Conservation (phyloP, 768 basidiomycete genomes). For the Phaffia australis region DNA sequence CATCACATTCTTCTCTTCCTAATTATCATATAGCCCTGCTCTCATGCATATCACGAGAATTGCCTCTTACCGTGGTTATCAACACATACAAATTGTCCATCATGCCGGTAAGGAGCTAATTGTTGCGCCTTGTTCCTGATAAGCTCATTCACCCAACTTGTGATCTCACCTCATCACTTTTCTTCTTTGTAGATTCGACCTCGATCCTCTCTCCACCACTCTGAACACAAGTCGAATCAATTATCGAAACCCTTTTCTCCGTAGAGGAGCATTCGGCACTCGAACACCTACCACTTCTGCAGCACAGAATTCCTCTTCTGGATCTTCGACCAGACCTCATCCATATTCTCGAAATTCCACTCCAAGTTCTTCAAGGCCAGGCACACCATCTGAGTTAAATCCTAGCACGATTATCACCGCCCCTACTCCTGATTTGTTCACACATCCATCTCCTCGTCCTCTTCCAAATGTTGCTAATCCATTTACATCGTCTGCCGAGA, state of each 20-base stretch:
- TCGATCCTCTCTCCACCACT: constrained; percentile 23
- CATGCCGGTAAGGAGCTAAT: constrained; percentile 11
- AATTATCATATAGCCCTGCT: too few relatives aligned
- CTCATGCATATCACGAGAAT: constrained; percentile 4
- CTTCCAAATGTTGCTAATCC: neutral
- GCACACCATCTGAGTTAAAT: too few relatives aligned
- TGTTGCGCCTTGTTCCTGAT: neutral
- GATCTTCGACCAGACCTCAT: neutral
- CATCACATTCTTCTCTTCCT: constrained; percentile 1
- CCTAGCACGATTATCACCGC: neutral
- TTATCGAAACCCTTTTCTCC: constrained; percentile 1
- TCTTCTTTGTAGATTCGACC: constrained; percentile 11
- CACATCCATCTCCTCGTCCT: neutral
- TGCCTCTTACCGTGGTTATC: constrained; percentile 15
- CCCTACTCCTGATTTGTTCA: neutral
- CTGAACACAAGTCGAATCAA: constrained; percentile 13
- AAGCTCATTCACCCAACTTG: neutral
- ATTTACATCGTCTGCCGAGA: too few relatives aligned
- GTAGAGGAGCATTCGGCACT: neutral
- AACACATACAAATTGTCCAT: constrained; percentile 19
- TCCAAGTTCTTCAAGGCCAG: neutral
- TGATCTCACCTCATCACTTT: neutral
- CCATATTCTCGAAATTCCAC: constrained; percentile 5
- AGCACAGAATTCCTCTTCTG: neutral
- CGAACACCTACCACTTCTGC: neutral